These are phyloP conservation scores for Bimuria novae-zelandiae DNA, from an alignment of 2,329 filamentous ascomycete genomes.

Conservation along the genomic window DNA sequence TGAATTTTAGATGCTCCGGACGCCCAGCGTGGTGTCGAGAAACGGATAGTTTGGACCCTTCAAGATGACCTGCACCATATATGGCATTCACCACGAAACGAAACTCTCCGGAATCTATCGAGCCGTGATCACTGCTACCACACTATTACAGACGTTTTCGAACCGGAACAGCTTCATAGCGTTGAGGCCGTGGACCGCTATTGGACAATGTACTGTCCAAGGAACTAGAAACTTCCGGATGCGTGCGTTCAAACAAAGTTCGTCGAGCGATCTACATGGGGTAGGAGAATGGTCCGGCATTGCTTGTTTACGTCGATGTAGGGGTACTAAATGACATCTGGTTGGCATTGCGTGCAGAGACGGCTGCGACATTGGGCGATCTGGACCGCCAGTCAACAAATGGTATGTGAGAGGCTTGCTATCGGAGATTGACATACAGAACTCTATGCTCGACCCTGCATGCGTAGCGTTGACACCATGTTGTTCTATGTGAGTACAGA, in stretches of 20 bases:
- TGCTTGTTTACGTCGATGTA: constrained; percentile 4
- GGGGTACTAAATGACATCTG: neutral
- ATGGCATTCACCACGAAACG: constrained; percentile 4
- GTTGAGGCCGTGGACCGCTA: neutral
- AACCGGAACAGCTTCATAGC: constrained; percentile 19
- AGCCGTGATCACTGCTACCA: constrained; percentile 17
- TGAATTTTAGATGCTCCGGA: constrained; percentile 13
- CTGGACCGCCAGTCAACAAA: too few species aligned
- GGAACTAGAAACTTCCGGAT: constrained; percentile 20
- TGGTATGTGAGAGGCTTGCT: too few species aligned
- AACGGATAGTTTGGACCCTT: neutral
- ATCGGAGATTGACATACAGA: too few species aligned
- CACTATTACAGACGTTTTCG: constrained; percentile 12
- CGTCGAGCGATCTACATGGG: constrained; percentile 20
- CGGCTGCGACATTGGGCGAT: too few species aligned
- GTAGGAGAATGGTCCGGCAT: constrained; percentile 15
- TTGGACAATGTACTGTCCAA: neutral
- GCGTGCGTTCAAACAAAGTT: constrained; percentile 26
- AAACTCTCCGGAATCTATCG: constrained; percentile 11
- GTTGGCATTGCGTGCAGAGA: neutral
- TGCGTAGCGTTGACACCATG: too few species aligned
- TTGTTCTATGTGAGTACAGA: too few species aligned
- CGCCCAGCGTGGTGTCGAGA: constrained; percentile 12
- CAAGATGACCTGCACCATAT: neutral
- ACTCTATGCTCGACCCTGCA: too few species aligned